Percentiles rank a stretch among this genome's conserved stretches.
phyloP scores from a whole-genome alignment of 2,329 filamentous ascomycete genomes.

The Apiospora rasikravindrae region DNA sequence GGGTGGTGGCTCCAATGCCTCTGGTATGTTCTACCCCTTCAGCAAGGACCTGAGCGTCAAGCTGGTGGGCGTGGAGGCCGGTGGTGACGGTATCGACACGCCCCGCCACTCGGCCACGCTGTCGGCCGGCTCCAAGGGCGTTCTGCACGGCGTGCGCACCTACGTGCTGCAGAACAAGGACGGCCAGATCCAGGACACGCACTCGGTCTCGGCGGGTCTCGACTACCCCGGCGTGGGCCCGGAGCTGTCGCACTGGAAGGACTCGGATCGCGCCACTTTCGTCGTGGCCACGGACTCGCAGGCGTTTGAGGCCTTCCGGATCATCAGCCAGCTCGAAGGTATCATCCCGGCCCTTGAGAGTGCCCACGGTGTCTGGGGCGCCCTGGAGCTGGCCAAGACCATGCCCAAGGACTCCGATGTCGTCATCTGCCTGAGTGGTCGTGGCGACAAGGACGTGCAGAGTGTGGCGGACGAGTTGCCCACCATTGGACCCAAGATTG shows the following conservation, averaged over 20 bases:
- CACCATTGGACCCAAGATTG: slow-evolving; percentile 85
- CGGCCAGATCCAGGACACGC: slow-evolving; percentile 92
- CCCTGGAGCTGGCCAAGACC: slow-evolving; percentile 87
- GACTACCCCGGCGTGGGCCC: slow-evolving; percentile 98
- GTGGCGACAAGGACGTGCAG: slow-evolving; percentile 98
- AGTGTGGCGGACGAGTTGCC: slow-evolving; percentile 95
- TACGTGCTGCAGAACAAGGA: slow-evolving; percentile 93
- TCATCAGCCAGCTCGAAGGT: slow-evolving; percentile 87
- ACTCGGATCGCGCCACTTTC: slow-evolving; percentile 83
- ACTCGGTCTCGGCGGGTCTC: slow-evolving; percentile 94
- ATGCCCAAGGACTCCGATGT: slow-evolving; percentile 89
- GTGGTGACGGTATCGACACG: slow-evolving; percentile 90
- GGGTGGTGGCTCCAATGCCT: slow-evolving; percentile 91
- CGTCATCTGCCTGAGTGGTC: slow-evolving; percentile 90
- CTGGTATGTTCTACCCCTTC: slow-evolving; percentile 99
- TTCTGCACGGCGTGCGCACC: slow-evolving; percentile 93
- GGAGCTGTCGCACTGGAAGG: slow-evolving; percentile 92
- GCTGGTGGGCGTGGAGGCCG: slow-evolving; percentile 92
- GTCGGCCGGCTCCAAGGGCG: slow-evolving; percentile 84
- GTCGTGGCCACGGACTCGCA: slow-evolving; percentile 90
- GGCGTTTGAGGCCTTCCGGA: slow-evolving; percentile 84
- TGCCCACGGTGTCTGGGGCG: slow-evolving; percentile 89
- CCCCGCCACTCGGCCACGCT: slow-evolving; percentile 86
- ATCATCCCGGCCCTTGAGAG: slow-evolving; percentile 97
- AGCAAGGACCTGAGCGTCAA: slow-evolving; percentile 83